These are phyloP conservation scores for Backusella macrospora DNA, from an alignment of 192 early-diverging fungal genomes.

Conservation along the genomic window DNA sequence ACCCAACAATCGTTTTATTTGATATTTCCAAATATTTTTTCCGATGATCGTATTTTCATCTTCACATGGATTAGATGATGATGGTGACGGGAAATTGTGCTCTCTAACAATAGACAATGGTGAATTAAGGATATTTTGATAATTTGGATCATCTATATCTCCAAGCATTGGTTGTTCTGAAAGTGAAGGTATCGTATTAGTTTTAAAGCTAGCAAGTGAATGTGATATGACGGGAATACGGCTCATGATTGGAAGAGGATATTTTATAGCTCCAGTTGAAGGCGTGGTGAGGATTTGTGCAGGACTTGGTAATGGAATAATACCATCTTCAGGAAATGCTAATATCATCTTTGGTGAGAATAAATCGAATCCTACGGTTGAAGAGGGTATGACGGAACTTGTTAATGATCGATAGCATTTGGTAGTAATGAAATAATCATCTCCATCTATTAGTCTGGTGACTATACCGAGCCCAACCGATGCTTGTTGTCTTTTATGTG, in stretches of 20 bases:
- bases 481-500: constrained; percentile 15
- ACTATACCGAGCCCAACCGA: constrained; percentile 29
- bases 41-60: constrained; percentile 26
- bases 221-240: constrained; percentile 35
- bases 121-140: neutral
- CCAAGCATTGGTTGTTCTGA: constrained; percentile 31
- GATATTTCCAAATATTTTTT: constrained; percentile 33
- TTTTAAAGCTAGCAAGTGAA: constrained; percentile 26
- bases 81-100: constrained; percentile 3
- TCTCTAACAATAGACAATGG: constrained; percentile 10
- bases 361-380: neutral
- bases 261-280: neutral
- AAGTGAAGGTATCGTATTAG: constrained; percentile 26
- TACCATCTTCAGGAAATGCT: constrained; percentile 21
- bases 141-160: constrained; percentile 25
- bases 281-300: constrained; percentile 10
- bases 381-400: constrained; percentile 6
- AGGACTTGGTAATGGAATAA: constrained; percentile 36
- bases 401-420: neutral
- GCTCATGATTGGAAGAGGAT: neutral
- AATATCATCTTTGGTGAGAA: neutral
- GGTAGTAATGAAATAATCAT: neutral
- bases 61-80: neutral
- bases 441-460: constrained; percentile 5
- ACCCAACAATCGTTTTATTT: constrained; percentile 28